phyloP scores from a whole-genome alignment of 768 basidiomycete species.

The Leccinum pellstonianum region DNA sequence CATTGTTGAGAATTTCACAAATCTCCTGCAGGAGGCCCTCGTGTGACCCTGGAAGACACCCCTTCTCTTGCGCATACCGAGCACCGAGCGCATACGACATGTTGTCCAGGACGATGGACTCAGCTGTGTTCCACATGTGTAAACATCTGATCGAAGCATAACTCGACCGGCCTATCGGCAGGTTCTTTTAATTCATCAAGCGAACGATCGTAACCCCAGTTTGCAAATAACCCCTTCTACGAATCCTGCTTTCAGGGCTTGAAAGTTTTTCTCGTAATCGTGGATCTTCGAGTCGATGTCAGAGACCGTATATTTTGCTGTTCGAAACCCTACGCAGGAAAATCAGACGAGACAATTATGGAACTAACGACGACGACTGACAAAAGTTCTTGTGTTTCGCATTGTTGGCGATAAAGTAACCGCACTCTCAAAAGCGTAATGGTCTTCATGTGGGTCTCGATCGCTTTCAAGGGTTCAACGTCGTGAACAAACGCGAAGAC shows the following conservation, averaged over 20 bases:
- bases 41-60: background rate
- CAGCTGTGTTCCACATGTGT: background rate
- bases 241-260: background rate
- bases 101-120: no score
- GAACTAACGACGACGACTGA: no score
- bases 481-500: no score
- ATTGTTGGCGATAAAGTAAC: no score
- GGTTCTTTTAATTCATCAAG: background rate
- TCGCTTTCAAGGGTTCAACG: no score
- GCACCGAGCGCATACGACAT: background rate
- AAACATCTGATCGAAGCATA: background rate
- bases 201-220: background rate
- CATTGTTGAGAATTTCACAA: no score
- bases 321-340: background rate
- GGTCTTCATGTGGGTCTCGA: no score
- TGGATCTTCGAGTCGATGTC: background rate
- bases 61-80: background rate
- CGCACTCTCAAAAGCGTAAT: no score
- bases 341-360: background rate
- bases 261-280: no score
- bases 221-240: background rate
- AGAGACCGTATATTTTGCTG: background rate
- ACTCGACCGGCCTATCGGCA: background rate
- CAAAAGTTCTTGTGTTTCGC: no score
- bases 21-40: background rate